Conservation (phyloP, 2,329 filamentous ascomycete species). For the Eutypella sp. region DNA sequence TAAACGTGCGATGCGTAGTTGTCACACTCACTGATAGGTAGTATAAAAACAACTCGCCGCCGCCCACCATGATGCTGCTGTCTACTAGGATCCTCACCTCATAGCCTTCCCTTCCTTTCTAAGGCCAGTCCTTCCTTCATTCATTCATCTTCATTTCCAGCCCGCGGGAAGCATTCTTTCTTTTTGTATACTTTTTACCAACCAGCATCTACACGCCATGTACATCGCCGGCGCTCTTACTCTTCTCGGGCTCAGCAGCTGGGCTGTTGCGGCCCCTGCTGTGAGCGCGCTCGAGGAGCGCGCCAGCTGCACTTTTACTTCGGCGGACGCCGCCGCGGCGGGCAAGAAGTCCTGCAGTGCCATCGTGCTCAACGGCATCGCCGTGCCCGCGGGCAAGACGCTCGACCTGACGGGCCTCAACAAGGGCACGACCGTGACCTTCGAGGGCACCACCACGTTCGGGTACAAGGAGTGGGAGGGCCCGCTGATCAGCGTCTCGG, state of each 20-base stretch:
- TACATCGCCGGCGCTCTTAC: neutral
- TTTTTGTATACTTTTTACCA: neutral
- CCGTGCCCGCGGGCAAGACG: slow-evolving; percentile 31
- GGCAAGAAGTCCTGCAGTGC: slow-evolving; percentile 6
- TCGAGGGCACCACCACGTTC: slow-evolving; percentile 48
- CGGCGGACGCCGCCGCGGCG: neutral
- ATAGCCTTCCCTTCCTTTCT: neutral
- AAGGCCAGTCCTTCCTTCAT: neutral
- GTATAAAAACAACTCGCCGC: neutral
- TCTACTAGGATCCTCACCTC: neutral
- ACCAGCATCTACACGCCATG: neutral
- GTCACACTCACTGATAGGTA: no score
- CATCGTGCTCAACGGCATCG: slow-evolving; percentile 24
- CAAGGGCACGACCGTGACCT: slow-evolving; percentile 38
- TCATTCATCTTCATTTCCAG: neutral
- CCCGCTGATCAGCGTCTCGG: slow-evolving; percentile 46
- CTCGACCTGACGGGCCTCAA: slow-evolving; percentile 30
- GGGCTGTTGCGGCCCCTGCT: neutral
- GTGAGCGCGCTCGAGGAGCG: neutral
- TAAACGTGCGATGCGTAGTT: neutral
- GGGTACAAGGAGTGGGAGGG: slow-evolving; percentile 49
- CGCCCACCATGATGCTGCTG: neutral
- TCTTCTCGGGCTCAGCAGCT: neutral
- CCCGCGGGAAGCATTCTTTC: neutral
- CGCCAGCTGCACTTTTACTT: neutral